phyloP scores from a whole-genome alignment of 345 rosid species.

The Kandelia obovata region DNA sequence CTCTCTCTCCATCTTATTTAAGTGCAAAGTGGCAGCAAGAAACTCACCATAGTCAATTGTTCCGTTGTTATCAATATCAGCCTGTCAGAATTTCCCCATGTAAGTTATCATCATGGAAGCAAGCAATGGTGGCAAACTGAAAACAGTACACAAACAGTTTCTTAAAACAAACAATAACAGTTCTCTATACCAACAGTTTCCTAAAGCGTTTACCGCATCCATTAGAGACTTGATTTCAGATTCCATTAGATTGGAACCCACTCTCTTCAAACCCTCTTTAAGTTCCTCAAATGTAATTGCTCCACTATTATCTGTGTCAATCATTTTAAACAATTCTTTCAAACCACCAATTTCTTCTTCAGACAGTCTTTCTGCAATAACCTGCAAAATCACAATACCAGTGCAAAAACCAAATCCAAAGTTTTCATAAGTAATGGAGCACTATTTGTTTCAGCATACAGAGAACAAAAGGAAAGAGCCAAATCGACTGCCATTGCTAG shows the following conservation, averaged over 20 bases:
- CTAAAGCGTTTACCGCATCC: slow-evolving; percentile 70
- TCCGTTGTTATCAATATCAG: slow-evolving; percentile 90
- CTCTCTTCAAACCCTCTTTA: slow-evolving; percentile 73
- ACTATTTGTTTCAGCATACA: too few relatives aligned
- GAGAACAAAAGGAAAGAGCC: too few relatives aligned
- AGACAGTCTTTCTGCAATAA: slow-evolving; percentile 93
- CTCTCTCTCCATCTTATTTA: slow-evolving; percentile 88
- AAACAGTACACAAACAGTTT: background rate
- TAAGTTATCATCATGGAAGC: background rate
- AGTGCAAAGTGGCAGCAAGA: slow-evolving; percentile 88
- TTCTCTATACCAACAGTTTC: background rate
- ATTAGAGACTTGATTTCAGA: slow-evolving; percentile 83
- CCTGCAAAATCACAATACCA: slow-evolving; percentile 40
- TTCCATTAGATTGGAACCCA: slow-evolving; percentile 87
- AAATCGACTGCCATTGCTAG: too few relatives aligned
- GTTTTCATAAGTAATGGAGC: background rate
- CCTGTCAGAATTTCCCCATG: slow-evolving; percentile 44
- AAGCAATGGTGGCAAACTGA: background rate
- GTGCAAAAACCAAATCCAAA: slow-evolving; percentile 10
- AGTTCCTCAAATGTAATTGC: slow-evolving; percentile 89
- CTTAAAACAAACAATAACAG: background rate
- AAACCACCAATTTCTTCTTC: slow-evolving; percentile 98
- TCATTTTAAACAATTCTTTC: slow-evolving; percentile 89
- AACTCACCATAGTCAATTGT: slow-evolving; percentile 90
- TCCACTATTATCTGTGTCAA: slow-evolving; percentile 91